phyloP scores from a whole-genome alignment of 495 filamentous ascomycete genomes.

The Xylaria longipes region DNA sequence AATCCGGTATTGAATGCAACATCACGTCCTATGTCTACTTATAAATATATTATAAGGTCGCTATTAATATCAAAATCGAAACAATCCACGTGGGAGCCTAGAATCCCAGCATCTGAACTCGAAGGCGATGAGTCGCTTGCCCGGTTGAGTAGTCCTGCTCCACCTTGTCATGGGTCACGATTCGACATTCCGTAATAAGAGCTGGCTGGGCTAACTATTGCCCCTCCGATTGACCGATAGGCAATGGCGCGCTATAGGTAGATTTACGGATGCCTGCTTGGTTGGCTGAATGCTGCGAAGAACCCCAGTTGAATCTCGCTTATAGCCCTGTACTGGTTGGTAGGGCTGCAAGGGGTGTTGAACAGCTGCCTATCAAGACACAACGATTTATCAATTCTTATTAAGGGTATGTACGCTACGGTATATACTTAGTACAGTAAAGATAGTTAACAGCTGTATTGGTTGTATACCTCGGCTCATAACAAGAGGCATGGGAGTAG shows the following conservation, averaged over 20 bases:
- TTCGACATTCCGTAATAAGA: background rate
- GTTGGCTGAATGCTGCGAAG: background rate
- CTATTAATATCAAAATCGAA: background rate
- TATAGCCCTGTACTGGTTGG: constrained; percentile 7
- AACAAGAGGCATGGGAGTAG: background rate
- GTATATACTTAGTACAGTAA: too few relatives aligned
- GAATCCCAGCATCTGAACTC: background rate
- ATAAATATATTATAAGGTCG: background rate
- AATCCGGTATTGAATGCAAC: background rate
- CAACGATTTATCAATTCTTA: background rate
- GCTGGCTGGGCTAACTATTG: background rate
- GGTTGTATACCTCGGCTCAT: background rate
- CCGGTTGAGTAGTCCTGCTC: background rate
- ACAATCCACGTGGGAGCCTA: background rate
- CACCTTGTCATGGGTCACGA: constrained; percentile 4
- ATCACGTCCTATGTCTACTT: background rate
- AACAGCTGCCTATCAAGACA: background rate
- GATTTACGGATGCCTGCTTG: background rate
- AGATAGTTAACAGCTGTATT: background rate
- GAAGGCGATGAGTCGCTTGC: background rate
- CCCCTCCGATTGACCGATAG: background rate
- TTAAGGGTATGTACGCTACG: background rate
- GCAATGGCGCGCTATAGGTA: background rate
- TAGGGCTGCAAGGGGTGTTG: constrained; percentile 18
- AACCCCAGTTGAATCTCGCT: constrained; percentile 16